Base-by-base conservation (phyloP, 2,329 filamentous ascomycete genomes). In the Aspergillus neoniger region DNA sequence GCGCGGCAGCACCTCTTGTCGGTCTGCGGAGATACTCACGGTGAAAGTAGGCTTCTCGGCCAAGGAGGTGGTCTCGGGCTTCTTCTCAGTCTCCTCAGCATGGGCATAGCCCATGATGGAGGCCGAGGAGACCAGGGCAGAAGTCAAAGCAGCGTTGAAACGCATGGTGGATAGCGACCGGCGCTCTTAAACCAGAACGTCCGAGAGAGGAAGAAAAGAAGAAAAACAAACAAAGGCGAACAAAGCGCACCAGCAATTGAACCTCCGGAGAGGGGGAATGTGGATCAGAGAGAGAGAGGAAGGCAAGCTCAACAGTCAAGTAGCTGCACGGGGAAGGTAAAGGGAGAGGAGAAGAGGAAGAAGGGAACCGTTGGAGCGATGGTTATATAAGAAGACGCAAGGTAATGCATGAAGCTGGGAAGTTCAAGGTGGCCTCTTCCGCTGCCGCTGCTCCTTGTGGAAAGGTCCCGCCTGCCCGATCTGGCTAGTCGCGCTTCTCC, bases 41-140 rank as follows among this genome's bases (percentile, higher is more conserved):
- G 92, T 96, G 76, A 97, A 97, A 59, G 87, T 91, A 50, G 94
- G 90, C 70, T 91, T 86, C 75, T 88, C 83, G 60, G 89, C 81
- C 54, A 84, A 78, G 54, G 83, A 82, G 60, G 88, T 82, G 30
- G 74, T 77, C 67, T 76, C 76, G 69, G 74, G 75, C 71, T 70
- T 76, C 74, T 89, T 85, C 66, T 90, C 89, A 65, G 88, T 86
- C 67, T 87, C 84, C 73, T 88, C 88, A 68, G 87, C 86, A 76
- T 88, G 85, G 68, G 88, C 89, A 74, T 90, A 76, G 69, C 81
- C 80, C 71, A 82, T 79, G 68, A 92, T 79, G 72, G 90, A 87
- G 72, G 91, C 90, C 76, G 91, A 85, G 72, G 85, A 89, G 74
- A 90, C 83, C 72, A 87, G 77, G 68, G 84, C 85, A 69, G 90